phyloP scores from a whole-genome alignment of 2,329 filamentous ascomycete genomes.

The Ophiostoma novo-ulmi region DNA sequence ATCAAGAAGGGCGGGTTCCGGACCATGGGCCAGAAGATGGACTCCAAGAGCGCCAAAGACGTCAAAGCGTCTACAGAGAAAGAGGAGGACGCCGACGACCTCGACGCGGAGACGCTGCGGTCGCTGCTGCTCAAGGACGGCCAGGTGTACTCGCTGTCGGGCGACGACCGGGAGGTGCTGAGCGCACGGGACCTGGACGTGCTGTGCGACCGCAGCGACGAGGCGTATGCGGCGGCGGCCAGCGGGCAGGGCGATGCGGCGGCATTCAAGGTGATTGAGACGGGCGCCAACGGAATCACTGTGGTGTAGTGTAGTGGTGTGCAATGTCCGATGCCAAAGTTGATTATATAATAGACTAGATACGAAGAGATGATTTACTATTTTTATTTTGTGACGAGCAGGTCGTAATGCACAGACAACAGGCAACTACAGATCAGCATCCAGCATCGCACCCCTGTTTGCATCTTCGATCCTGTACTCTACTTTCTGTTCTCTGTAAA shows the following conservation, averaged over 20 bases:
- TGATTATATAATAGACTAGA: not conserved
- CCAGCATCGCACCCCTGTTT: not conserved
- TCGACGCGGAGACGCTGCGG: conserved; percentile 58
- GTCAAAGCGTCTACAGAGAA: not conserved
- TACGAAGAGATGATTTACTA: not conserved
- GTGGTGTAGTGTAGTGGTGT: conserved; percentile 20
- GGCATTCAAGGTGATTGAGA: conserved; percentile 74
- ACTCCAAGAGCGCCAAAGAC: conserved; percentile 38
- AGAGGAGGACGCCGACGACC: conserved; percentile 42
- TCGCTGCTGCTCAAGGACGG: conserved; percentile 68
- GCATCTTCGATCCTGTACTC: not conserved
- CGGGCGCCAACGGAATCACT: conserved; percentile 51
- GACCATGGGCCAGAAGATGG: conserved; percentile 59
- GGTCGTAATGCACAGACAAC: not conserved
- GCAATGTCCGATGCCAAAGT: not conserved
- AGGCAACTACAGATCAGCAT: not conserved
- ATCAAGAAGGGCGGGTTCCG: conserved; percentile 89
- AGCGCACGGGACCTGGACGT: conserved; percentile 71
- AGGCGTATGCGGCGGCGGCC: conserved; percentile 65
- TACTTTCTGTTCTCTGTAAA: not conserved
- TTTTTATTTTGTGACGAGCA: not conserved
- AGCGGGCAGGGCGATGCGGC: conserved; percentile 69
- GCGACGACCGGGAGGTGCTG: conserved; percentile 58
- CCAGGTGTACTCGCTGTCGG: conserved; percentile 53
- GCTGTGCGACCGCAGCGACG: conserved; percentile 68